Percentiles rank a stretch among this genome's conserved stretches.
Conservation (phyloP, 78 protist species). For the Paulinella micropora region DNA sequence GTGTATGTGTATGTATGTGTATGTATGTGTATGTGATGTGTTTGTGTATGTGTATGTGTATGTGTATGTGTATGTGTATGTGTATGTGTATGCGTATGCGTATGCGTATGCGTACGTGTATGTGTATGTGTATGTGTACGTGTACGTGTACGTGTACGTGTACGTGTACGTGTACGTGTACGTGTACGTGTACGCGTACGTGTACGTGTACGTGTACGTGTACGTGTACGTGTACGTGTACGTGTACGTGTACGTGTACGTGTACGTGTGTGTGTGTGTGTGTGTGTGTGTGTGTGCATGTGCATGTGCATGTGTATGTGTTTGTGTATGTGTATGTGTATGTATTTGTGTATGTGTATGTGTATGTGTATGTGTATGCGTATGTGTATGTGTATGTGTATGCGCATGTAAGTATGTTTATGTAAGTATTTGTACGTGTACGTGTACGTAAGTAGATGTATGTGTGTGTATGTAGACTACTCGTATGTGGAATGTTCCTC, state of each 20-base stretch:
- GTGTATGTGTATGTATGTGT: background rate
- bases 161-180: background rate
- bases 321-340: background rate
- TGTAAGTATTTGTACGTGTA: no score
- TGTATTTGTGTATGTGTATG: background rate
- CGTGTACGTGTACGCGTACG: background rate
- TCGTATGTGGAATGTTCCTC: constrained; percentile 63
- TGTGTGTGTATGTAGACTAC: no score
- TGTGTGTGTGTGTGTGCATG: background rate
- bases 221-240: background rate
- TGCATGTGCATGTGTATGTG: background rate
- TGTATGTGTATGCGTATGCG: background rate
- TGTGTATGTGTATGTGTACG: background rate
- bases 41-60: background rate
- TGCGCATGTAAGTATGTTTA: background rate
- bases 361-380: background rate
- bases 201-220: background rate
- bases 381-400: background rate
- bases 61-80: background rate
- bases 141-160: background rate
- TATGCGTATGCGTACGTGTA: background rate
- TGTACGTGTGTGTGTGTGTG: background rate
- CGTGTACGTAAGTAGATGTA: no score
- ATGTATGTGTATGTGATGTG: background rate
- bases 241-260: background rate